phyloP scores from a whole-genome alignment of 1,139 yeast species.

The Taiozyma onychis region DNA sequence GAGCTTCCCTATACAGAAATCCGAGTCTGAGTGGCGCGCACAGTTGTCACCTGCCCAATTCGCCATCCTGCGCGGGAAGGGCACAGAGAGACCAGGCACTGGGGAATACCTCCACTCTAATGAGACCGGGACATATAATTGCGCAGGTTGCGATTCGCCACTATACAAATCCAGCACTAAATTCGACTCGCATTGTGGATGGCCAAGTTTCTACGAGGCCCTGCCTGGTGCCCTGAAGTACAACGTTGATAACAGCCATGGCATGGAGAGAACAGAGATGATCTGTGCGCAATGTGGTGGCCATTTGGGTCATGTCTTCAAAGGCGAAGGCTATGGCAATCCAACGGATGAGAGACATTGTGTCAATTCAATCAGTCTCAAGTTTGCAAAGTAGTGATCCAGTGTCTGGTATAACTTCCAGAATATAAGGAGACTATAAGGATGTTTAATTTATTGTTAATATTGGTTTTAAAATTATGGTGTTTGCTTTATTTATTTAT shows the following conservation, averaged over 20 bases:
- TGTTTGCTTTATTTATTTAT: not conserved
- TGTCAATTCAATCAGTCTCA: conserved; percentile 80
- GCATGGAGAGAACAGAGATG: conserved; percentile 86
- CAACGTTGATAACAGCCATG: conserved; percentile 54
- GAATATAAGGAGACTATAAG: no score
- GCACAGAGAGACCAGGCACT: conserved; percentile 78
- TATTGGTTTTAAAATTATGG: not conserved
- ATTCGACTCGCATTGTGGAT: conserved; percentile 89
- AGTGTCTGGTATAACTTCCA: not conserved
- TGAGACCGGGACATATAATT: conserved; percentile 59
- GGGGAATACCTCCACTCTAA: conserved; percentile 55
- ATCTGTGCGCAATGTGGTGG: conserved; percentile 87
- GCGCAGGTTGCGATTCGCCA: conserved; percentile 84
- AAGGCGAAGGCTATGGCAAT: conserved; percentile 86
- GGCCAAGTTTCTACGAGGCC: conserved; percentile 96
- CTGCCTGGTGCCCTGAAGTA: conserved; percentile 71
- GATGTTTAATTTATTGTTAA: not conserved
- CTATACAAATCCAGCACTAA: conserved; percentile 75
- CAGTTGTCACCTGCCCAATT: conserved; percentile 72
- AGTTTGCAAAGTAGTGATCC: conserved; percentile 38
- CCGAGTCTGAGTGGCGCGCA: conserved; percentile 78
- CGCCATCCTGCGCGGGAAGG: conserved; percentile 68
- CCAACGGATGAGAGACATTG: conserved; percentile 96
- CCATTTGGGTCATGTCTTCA: conserved; percentile 90
- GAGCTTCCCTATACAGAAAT: conserved; percentile 29